A percentile compares a stretch with the other conserved stretches of the same genome.
Conservation (phyloP, 2,329 filamentous ascomycete genomes). For the Phaeosphaeriaceae sp. region DNA sequence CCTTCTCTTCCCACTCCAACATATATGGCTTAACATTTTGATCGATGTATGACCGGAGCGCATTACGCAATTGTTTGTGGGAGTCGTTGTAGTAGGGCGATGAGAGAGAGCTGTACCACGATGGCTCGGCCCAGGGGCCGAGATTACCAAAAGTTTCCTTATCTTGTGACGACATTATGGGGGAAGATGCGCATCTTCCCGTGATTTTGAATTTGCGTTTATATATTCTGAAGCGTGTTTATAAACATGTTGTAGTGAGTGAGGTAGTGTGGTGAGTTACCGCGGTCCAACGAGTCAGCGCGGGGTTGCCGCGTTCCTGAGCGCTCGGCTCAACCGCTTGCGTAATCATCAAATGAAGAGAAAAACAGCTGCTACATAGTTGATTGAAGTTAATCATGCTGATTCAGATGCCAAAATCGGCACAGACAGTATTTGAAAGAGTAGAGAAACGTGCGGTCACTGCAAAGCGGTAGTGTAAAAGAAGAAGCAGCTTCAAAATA, state of each 20-base stretch:
- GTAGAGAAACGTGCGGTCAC: too few species aligned
- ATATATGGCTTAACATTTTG: conserved; percentile 63
- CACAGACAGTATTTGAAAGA: too few species aligned
- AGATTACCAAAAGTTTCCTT: conserved; percentile 44
- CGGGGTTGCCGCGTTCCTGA: background rate
- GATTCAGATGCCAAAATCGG: too few species aligned
- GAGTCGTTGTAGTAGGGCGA: conserved; percentile 69
- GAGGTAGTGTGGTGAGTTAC: conserved; percentile 11
- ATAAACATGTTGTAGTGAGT: conserved; percentile 1
- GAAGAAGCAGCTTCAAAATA: background rate
- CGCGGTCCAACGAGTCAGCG: conserved; percentile 22
- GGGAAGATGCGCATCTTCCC: conserved; percentile 17
- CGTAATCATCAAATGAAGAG: too few species aligned
- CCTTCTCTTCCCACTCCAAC: conserved; percentile 67
- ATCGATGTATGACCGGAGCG: conserved; percentile 65
- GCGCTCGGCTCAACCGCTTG: background rate
- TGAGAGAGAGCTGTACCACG: conserved; percentile 56
- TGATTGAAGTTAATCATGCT: too few species aligned
- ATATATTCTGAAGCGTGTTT: background rate
- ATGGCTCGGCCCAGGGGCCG: conserved; percentile 55
- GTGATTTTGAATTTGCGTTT: conserved; percentile 19
- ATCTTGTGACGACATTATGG: conserved; percentile 26
- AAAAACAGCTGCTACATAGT: too few species aligned
- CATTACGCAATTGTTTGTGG: conserved; percentile 64
- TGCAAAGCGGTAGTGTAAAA: background rate